Percentiles rank a stretch among this genome's conserved stretches.
Conservation (phyloP, 331 rosid species). For the Cucumis variabilis region DNA sequence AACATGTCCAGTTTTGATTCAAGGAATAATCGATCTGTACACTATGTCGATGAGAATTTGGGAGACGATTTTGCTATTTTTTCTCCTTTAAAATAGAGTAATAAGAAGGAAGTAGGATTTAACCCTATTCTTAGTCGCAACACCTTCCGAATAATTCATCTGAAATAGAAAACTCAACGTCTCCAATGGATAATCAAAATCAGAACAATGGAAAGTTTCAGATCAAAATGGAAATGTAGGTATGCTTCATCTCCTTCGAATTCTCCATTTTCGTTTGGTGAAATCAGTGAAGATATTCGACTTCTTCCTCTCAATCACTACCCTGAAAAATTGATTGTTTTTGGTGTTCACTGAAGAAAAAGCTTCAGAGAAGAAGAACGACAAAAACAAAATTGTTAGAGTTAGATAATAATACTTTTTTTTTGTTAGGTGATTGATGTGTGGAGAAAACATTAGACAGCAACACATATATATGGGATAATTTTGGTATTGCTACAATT, state of each 20-base stretch:
- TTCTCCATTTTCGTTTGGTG: constrained; percentile 49
- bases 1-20: constrained; percentile 12
- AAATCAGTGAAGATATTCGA: constrained; percentile 44
- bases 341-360: constrained; percentile 83
- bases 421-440: too few species aligned
- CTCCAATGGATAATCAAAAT: too few species aligned
- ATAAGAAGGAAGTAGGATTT: constrained; percentile 26
- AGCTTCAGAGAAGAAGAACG: constrained; percentile 46
- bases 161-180: constrained; percentile 5
- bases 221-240: constrained; percentile 35
- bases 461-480: too few species aligned
- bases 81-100: constrained; percentile 43
- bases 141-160: too few species aligned
- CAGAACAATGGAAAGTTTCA: too few species aligned
- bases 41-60: constrained; percentile 23
- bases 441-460: too few species aligned
- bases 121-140: constrained; percentile 11
- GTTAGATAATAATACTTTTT: too few species aligned
- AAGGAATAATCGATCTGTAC: background rate
- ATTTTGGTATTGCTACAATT: too few species aligned
- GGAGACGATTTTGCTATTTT: constrained; percentile 29
- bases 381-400: constrained; percentile 43
- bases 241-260: constrained; percentile 47
- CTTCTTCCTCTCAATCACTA: constrained; percentile 42
- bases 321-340: constrained; percentile 63